Evolutionary conservation across 2,329 filamentous ascomycete genomes (phyloP).

Genomic region (Pseudofabraea citricarpa): DNA sequence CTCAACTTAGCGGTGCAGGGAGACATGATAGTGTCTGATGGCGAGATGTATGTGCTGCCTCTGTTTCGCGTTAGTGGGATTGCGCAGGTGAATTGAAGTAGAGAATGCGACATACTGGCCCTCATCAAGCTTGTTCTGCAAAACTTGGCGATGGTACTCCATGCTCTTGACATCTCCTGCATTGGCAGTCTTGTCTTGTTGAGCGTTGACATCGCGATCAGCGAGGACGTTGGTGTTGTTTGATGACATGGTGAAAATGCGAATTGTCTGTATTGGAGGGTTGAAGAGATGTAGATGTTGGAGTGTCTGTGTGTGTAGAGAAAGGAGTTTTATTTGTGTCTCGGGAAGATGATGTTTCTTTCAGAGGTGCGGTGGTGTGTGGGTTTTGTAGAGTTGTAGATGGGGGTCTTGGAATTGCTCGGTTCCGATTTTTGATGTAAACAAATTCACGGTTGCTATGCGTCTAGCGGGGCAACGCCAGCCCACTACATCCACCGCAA

Average conservation of each 20-base stretch:
- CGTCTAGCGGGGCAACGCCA: no score
- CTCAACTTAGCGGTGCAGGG: constrained; percentile 80
- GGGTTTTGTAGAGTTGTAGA: no score
- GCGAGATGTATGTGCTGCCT: constrained; percentile 59
- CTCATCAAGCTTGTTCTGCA: constrained; percentile 67
- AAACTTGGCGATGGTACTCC: constrained; percentile 73
- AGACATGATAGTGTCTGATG: constrained; percentile 86
- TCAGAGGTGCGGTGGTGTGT: no score
- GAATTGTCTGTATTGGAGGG: constrained; percentile 4
- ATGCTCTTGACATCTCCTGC: constrained; percentile 53
- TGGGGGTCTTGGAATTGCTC: no score
- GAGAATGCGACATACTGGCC: constrained; percentile 48
- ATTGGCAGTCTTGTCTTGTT: constrained; percentile 30
- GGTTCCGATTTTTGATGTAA: no score
- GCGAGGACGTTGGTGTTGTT: constrained; percentile 57
- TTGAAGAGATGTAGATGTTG: constrained; percentile 1
- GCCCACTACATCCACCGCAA: no score
- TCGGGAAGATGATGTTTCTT: no score
- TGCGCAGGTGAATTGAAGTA: constrained; percentile 8
- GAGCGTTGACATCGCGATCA: constrained; percentile 61
- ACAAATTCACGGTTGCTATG: no score
- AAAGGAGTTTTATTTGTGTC: no score
- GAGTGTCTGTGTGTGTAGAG: no score
- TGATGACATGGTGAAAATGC: constrained; percentile 42
- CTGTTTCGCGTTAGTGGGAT: constrained; percentile 21